A percentile compares a stretch with the other conserved stretches of the same genome.
These are phyloP conservation scores for Penicillium hesseltinei DNA, from an alignment of 2,329 filamentous ascomycete genomes.

Conservation along the genomic window DNA sequence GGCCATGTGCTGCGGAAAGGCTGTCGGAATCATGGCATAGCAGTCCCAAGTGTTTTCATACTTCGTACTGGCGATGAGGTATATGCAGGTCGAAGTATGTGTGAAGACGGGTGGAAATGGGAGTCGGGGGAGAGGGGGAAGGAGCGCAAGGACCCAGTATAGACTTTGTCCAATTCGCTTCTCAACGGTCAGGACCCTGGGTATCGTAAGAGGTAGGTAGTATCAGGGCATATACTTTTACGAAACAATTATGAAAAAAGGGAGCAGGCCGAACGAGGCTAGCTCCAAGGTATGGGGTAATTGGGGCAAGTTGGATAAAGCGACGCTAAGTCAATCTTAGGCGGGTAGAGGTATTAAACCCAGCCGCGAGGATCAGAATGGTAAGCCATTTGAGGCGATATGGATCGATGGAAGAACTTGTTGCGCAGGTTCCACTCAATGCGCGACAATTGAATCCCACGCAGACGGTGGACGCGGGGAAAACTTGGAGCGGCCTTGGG, in stretches of 20 bases:
- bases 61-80: slow-evolving; percentile 13
- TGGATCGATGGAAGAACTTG: slow-evolving; percentile 16
- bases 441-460: slow-evolving; percentile 7
- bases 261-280: not conserved
- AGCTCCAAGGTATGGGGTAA: slow-evolving; percentile 8
- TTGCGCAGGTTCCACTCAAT: slow-evolving; percentile 7
- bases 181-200: not conserved
- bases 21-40: slow-evolving; percentile 38
- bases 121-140: not conserved
- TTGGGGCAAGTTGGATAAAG: not conserved
- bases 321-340: not conserved
- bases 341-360: not conserved
- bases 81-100: not conserved
- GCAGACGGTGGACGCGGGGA: slow-evolving; percentile 23
- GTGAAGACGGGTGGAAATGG: not conserved
- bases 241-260: not conserved
- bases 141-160: not conserved
- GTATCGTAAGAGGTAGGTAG: not conserved
- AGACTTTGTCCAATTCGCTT: not conserved
- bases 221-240: not conserved
- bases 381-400: slow-evolving; percentile 10
- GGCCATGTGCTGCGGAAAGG: slow-evolving; percentile 33
- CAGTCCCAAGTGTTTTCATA: slow-evolving; percentile 28
- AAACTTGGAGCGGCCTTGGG: slow-evolving; percentile 16
- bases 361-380: not conserved